Base-by-base conservation (phyloP, 495 filamentous ascomycete genomes). In the Parmelia sp. region DNA sequence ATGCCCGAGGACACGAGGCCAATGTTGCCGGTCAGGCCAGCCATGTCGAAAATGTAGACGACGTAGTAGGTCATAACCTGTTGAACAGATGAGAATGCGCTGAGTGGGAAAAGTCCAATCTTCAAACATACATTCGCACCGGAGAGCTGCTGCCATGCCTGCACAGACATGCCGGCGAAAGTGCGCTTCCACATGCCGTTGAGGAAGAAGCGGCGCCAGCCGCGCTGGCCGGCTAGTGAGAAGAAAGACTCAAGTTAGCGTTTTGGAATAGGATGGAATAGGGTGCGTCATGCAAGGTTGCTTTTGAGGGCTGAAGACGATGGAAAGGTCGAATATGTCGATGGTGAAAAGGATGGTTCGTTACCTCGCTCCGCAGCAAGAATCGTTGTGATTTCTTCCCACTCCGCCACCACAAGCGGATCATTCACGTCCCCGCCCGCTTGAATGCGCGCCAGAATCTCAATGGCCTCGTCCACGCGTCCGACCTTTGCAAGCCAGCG, bases 141-240 rank as follows among this genome's bases (percentile, higher is more conserved):
- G 10, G 79, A 77, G 29, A 91, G 65, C 69, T 92, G 89, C 75
- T 90, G 82, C 85, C 83, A 87, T 53, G 83, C 80, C 71, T 92
- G 88, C 4, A 89, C 86, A 35, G 80, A 77, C 72, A 81, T 82
- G 57, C 88, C 89, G 21, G 86, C 86, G 58, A 90, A 69, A 19
- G 88, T 90, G 4, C 88, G 81, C 65, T 83, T 81, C 88, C 87
- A 90, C 79, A 91, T 87, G 64, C 83, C 79, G 39, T 86, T 87
- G 15, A 73, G 47, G 74, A 86, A 58, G 76, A 82, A 86, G 75
- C 86, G 74, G 69, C 81, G 71, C 87, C 81, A 84, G 67, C 85
- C 79, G 68, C 70, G 57, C 65, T 74, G 71, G 69, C 81, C 51
- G 15, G 51, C 51, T 55, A 7, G 3, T 0, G 5, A 21, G 33